A percentile compares a stretch with the other conserved stretches of the same genome.
Conservation (phyloP, 2,329 filamentous ascomycete species). For the Microsporum canis region DNA sequence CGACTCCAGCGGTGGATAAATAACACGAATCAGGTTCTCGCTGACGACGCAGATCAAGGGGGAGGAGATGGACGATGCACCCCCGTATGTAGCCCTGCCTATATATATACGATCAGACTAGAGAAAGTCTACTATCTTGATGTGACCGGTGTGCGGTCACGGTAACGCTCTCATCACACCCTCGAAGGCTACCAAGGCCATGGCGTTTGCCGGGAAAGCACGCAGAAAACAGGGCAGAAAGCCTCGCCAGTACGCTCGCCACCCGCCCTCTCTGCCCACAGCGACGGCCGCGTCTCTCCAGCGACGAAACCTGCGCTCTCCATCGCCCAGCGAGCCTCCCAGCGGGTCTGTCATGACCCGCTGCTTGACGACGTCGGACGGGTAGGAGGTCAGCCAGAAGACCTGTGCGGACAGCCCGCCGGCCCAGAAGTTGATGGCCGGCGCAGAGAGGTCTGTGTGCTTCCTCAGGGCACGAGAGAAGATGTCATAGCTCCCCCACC, state of each 20-base stretch:
- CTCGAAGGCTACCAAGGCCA: constrained; percentile 88
- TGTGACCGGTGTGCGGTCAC: constrained; percentile 12
- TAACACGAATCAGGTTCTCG: no score
- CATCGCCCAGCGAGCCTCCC: constrained; percentile 56
- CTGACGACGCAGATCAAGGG: no score
- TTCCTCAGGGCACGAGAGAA: constrained; percentile 57
- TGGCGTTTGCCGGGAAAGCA: constrained; percentile 90
- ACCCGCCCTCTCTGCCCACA: constrained; percentile 66
- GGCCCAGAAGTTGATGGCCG: constrained; percentile 92
- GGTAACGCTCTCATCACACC: constrained; percentile 61
- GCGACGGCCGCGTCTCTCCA: constrained; percentile 73
- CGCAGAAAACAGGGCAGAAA: constrained; percentile 88
- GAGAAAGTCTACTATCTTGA: no score
- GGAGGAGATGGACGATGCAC: no score
- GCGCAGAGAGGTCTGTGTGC: constrained; percentile 59
- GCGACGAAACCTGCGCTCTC: constrained; percentile 53
- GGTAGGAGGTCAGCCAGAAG: constrained; percentile 90
- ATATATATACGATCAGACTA: background rate
- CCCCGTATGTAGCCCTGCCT: background rate
- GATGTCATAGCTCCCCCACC: constrained; percentile 93
- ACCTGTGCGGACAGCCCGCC: constrained; percentile 85
- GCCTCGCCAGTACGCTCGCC: constrained; percentile 78
- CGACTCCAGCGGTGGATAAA: no score
- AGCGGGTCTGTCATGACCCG: constrained; percentile 92
- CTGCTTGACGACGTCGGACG: constrained; percentile 89